These are phyloP conservation scores for Acer saccharum DNA, from an alignment of 345 rosid species.

Conservation along the genomic window DNA sequence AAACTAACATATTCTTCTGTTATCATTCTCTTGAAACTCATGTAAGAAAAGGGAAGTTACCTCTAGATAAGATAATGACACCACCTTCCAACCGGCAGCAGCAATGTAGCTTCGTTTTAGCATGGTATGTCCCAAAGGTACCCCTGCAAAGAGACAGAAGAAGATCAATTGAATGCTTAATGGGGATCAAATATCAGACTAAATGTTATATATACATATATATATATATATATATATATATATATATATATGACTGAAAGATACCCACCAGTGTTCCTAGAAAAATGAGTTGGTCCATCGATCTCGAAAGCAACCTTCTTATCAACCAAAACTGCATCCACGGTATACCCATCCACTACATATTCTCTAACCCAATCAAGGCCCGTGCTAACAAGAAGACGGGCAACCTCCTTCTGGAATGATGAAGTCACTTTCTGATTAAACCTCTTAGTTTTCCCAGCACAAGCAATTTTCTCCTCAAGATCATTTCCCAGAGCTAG, in stretches of 20 bases:
- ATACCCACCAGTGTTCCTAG: constrained; percentile 73
- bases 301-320: constrained; percentile 87
- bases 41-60: constrained; percentile 36
- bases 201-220: neutral
- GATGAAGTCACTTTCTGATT: constrained; percentile 85
- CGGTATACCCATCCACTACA: constrained; percentile 65
- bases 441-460: constrained; percentile 83
- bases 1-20: neutral
- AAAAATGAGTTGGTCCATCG: constrained; percentile 95
- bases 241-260: constrained; percentile 3
- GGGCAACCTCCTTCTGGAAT: constrained; percentile 87
- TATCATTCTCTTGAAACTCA: neutral
- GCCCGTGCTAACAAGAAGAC: constrained; percentile 82
- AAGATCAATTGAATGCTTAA: constrained; percentile 1
- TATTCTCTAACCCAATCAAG: constrained; percentile 86
- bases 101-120: constrained; percentile 73
- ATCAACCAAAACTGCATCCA: constrained; percentile 83
- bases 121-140: constrained; percentile 85
- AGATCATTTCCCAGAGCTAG: constrained; percentile 53
- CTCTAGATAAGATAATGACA: constrained; percentile 80
- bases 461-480: constrained; percentile 63
- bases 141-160: constrained; percentile 48
- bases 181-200: neutral
- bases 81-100: constrained; percentile 87
- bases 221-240: no score